Base-by-base conservation (phyloP, 495 filamentous ascomycete genomes). In the Penicillium desertorum region DNA sequence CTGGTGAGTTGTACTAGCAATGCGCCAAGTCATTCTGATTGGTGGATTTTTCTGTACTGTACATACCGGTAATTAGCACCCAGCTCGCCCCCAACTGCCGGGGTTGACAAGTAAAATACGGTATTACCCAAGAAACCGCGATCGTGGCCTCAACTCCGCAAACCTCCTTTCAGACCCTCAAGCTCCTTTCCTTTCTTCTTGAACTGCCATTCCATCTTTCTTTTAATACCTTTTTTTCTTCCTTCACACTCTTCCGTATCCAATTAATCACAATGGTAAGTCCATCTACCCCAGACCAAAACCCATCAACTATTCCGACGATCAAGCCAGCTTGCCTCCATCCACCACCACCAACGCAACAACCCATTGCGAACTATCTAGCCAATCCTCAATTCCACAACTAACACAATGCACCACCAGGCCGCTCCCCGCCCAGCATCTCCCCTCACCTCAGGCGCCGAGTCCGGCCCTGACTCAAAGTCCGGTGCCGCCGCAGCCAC, bases 401-500 rank as follows among this genome's bases (percentile, higher is more conserved):
- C 32, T 61, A 58, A 39, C 54, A 54, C 29, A 43, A 41, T 53
- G 23, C 41, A 42, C 19, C 34, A 43, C 22, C 36, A 80, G 77
- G 70, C 77, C 45, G 77, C 76, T 56, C 72, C 75, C 51, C 77
- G 77, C 67, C 73, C 77, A 63, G 66, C 76, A 49, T 80, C 77
- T 37, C 77, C 77, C 60, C 57, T 80, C 60, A 76, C 77, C 60
- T 80, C 77, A 29, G 76, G 77, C 54, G 72, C 77, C 52, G 77
- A 80, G 61, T 80, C 77, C 30, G 76, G 76, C 62, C 66, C 76
- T 25, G 76, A 79, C 57, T 71, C 72, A 63, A 79, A 79, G 66
- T 91, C 91, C 58, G 89, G 91, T 62, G 85, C 87, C 51, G 72
- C 72, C 43, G 74, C 79, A 57, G 78, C 77, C 62, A 79, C 85